Evolutionary conservation across 2,329 filamentous ascomycete genomes (phyloP).

Genomic region (Dothistroma septosporum): DNA sequence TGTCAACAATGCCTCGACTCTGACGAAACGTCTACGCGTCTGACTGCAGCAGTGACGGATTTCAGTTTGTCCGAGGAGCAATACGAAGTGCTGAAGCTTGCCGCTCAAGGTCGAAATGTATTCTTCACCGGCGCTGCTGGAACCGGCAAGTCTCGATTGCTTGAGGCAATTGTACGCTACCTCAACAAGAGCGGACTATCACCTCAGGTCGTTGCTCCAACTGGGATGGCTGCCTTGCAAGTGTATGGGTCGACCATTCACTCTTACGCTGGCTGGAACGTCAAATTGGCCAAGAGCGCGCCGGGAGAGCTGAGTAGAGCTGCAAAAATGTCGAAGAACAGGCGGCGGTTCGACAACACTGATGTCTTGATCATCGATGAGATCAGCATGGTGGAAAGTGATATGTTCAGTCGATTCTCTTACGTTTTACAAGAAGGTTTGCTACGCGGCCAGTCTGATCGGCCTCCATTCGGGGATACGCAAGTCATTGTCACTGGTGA

Average conservation of each 20-base stretch:
- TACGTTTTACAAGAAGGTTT: constrained; percentile 43
- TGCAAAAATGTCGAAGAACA: constrained; percentile 36
- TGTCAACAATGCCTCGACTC: constrained; percentile 2
- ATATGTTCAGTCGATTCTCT: constrained; percentile 52
- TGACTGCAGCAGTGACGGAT: background rate
- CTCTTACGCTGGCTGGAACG: constrained; percentile 54
- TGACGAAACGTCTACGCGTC: background rate
- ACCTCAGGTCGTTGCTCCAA: constrained; percentile 2
- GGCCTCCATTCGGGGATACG: constrained; percentile 43
- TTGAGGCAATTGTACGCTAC: constrained; percentile 45
- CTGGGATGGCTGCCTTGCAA: constrained; percentile 9
- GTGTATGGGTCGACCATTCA: constrained; percentile 9
- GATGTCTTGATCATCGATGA: constrained; percentile 64
- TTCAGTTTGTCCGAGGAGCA: constrained; percentile 9
- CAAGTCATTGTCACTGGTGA: constrained; percentile 49
- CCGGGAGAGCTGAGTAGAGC: constrained; percentile 30
- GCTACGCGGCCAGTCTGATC: background rate
- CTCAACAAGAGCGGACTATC: constrained; percentile 26
- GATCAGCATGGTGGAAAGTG: constrained; percentile 61
- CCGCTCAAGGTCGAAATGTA: constrained; percentile 51
- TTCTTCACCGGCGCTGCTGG: constrained; percentile 64
- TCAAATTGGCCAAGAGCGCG: constrained; percentile 43
- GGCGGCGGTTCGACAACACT: constrained; percentile 40
- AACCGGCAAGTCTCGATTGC: constrained; percentile 54
- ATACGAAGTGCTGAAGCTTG: constrained; percentile 1